Evolutionary conservation across 2,329 filamentous ascomycete species (phyloP), one percentile per base, ranked within the genome.

Genomic region (Epichloe aotearoae): DNA sequence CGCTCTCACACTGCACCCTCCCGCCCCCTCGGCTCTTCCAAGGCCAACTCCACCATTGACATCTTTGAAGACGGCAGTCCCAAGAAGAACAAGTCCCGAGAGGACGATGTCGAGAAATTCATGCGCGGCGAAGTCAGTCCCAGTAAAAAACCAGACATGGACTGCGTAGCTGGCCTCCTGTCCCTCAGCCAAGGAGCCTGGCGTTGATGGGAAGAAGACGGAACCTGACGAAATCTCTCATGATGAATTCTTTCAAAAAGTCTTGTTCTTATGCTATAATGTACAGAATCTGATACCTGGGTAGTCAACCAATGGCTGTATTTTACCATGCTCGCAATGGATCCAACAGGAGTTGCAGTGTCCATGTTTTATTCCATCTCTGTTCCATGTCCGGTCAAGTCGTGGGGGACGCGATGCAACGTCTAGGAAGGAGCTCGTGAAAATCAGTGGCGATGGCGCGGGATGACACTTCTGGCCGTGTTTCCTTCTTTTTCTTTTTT

Each of bases 171-270:
- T 50, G 88, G 88, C n/a, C 69, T 97, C 56, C 66, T 96, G 55
- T 91, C 87, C 47, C 73, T 97, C 44, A 94, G 88, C 60, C 87
- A 95, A 68, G 91, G 90, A n/a, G 88, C 88, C 62, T 96, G 90
- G 89, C 77, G 80, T 61, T 85, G 68, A 77, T 2, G 39, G 17
- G 19, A 26, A 15, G 10, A 30, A 30, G 30, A 30, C 3, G 3
- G 30, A 30, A 30, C 8, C 30, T 11, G 30, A 30, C 30, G 30
- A 30, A 30, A 30, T 30, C 30, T 30, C 30, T 30, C 30, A 30
- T 30, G 30, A 30, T 30, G 8, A 11, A 30, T 30, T 30, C 8
- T 30, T 30, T 30, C 8, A 4, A 30, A 30, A 30, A 45, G 42
- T 47, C 45, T 37, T 36, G 34, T 48, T 40, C 37, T 38, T 39